phyloP scores from a whole-genome alignment of 805 yeast genomes.

The Yarrowia sp. region DNA sequence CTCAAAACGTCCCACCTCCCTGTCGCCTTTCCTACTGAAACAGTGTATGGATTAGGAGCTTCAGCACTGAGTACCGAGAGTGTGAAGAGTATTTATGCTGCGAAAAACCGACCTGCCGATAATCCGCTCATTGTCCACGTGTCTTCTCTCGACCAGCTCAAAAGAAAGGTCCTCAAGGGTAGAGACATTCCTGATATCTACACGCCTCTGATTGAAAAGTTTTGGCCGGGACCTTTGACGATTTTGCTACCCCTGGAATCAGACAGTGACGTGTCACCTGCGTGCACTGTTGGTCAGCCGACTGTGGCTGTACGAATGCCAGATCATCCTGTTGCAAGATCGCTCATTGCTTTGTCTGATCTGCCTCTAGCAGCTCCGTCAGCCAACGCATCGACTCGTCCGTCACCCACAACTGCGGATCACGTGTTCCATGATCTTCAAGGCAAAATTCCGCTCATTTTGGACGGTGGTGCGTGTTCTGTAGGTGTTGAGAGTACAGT shows the following conservation, averaged over 20 bases:
- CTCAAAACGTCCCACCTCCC: constrained; percentile 53
- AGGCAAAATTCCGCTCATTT: constrained; percentile 74
- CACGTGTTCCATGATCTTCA: constrained; percentile 82
- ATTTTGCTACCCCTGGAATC: constrained; percentile 66
- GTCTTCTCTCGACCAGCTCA: constrained; percentile 70
- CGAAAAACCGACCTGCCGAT: constrained; percentile 93
- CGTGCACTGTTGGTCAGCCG: constrained; percentile 81
- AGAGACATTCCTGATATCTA: constrained; percentile 63
- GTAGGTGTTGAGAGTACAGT: constrained; percentile 96
- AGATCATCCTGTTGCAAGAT: constrained; percentile 81
- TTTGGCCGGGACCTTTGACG: constrained; percentile 97
- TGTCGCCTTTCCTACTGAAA: constrained; percentile 95
- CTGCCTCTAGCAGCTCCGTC: constrained; percentile 96
- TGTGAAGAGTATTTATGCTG: constrained; percentile 73
- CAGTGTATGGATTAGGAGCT: constrained; percentile 95
- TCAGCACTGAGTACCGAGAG: constrained; percentile 72
- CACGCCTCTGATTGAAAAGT: constrained; percentile 56
- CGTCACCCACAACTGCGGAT: constrained; percentile 84
- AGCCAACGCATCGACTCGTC: constrained; percentile 93
- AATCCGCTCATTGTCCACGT: constrained; percentile 92
- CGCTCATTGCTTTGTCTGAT: constrained; percentile 78
- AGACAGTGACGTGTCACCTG: constrained; percentile 51
- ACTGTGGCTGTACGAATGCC: constrained; percentile 95
- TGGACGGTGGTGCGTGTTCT: constrained; percentile 86
- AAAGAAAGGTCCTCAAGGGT: constrained; percentile 52